Conservation (phyloP, 2,329 filamentous ascomycete species). For the Spiromastix sp. region DNA sequence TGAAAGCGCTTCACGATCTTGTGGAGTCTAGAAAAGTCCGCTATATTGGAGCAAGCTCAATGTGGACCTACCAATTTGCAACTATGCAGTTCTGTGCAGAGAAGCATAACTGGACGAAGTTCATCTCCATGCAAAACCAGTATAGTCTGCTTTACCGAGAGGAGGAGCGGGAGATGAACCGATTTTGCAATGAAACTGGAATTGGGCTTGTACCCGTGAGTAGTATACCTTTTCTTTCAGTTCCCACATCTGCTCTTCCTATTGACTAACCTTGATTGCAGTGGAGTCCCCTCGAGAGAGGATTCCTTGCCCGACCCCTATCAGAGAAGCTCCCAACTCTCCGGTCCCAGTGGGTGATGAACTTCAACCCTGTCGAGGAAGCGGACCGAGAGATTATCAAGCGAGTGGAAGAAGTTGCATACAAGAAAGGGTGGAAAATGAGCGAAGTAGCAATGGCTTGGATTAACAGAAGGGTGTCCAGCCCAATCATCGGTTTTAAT, state of each 20-base stretch:
- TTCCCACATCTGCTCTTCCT: background rate
- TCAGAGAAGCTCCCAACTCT: no score
- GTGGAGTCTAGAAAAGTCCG: constrained; percentile 24
- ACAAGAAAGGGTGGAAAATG: constrained; percentile 32
- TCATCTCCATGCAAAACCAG: constrained; percentile 44
- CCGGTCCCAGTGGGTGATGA: no score
- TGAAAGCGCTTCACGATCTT: constrained; percentile 36
- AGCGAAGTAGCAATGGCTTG: constrained; percentile 25
- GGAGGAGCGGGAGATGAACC: constrained; percentile 37
- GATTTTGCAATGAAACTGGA: constrained; percentile 30
- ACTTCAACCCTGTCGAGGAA: no score
- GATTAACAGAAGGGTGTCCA: constrained; percentile 35
- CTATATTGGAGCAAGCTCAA: constrained; percentile 23
- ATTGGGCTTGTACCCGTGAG: constrained; percentile 29
- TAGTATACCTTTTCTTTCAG: no score
- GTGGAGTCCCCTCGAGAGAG: constrained; percentile 12
- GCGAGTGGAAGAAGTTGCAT: constrained; percentile 36
- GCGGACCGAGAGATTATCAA: constrained; percentile 33
- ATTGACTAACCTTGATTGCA: background rate
- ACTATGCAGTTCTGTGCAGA: constrained; percentile 42
- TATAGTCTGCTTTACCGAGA: constrained; percentile 43
- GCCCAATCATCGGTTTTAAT: constrained; percentile 42
- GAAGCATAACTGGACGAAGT: constrained; percentile 40
- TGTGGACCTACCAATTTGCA: constrained; percentile 17
- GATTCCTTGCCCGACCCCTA: constrained; percentile 14